A percentile compares a stretch with the other conserved stretches of the same genome.
Evolutionary conservation across 2,329 filamentous ascomycete genomes (phyloP).

Genomic region (Tolypocladium ovalisporum): DNA sequence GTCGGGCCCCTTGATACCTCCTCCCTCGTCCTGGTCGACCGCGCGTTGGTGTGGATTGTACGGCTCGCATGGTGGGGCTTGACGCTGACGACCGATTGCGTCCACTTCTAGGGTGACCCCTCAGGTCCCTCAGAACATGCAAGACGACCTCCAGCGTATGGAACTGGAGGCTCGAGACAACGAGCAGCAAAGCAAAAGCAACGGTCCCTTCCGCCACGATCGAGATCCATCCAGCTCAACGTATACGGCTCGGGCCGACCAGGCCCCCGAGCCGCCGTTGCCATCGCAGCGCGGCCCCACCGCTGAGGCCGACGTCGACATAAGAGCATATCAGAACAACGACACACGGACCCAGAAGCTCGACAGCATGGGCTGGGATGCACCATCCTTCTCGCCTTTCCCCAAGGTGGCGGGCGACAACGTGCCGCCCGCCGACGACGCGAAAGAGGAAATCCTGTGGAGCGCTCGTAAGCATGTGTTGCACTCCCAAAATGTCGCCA

Average conservation of each 20-base stretch:
- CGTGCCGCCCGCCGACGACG: constrained; percentile 86
- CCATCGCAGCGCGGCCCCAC: constrained; percentile 5
- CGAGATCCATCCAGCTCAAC: constrained; percentile 34
- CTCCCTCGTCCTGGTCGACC: neutral
- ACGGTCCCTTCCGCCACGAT: constrained; percentile 21
- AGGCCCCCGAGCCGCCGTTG: constrained; percentile 1
- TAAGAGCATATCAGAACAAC: constrained; percentile 25
- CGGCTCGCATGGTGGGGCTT: constrained; percentile 15
- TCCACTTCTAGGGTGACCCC: constrained; percentile 65
- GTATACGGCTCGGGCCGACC: constrained; percentile 16
- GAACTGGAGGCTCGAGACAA: constrained; percentile 62
- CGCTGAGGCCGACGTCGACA: constrained; percentile 20
- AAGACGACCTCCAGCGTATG: constrained; percentile 83
- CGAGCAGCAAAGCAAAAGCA: constrained; percentile 20
- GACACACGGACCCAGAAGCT: constrained; percentile 24
- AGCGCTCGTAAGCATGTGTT: constrained; percentile 74
- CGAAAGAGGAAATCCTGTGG: constrained; percentile 84
- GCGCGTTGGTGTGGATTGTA: constrained; percentile 1
- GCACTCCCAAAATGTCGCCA: constrained; percentile 87
- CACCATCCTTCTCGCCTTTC: constrained; percentile 83
- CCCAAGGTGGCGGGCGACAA: constrained; percentile 79
- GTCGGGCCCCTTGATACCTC: neutral
- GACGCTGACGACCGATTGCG: constrained; percentile 23
- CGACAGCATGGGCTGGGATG: constrained; percentile 36
- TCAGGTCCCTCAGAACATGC: constrained; percentile 94